phyloP scores from a whole-genome alignment of 495 filamentous ascomycete species.

The Amorphotheca resinae region DNA sequence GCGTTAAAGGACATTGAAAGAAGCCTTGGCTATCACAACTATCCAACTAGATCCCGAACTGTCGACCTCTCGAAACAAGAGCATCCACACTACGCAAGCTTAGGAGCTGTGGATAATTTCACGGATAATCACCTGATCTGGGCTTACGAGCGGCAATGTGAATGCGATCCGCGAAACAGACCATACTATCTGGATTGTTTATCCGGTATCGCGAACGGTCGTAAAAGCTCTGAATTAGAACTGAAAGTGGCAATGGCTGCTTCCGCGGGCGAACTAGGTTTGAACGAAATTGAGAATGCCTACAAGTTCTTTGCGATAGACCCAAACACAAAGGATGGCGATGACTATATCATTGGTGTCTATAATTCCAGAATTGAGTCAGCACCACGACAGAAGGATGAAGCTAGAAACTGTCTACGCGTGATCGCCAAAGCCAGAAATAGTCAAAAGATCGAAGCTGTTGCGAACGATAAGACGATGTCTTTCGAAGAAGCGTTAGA shows the following conservation, averaged over 20 bases:
- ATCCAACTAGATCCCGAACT: constrained; percentile 12
- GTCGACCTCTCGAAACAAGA: constrained; percentile 14
- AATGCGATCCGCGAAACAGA: constrained; percentile 16
- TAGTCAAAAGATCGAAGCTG: constrained; percentile 16
- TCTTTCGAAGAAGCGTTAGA: constrained; percentile 18
- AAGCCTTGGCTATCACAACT: constrained; percentile 18
- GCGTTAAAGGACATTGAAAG: constrained; percentile 16
- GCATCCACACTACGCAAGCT: constrained; percentile 19
- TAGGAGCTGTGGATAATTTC: constrained; percentile 18
- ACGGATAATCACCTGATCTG: constrained; percentile 17
- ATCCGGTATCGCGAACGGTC: constrained; percentile 15
- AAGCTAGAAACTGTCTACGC: constrained; percentile 15
- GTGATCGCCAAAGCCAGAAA: constrained; percentile 18
- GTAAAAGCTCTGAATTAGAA: constrained; percentile 16
- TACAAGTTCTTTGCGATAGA: constrained; percentile 18
- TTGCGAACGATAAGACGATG: constrained; percentile 20
- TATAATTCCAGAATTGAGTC: constrained; percentile 21
- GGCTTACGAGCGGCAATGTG: constrained; percentile 20
- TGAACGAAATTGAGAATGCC: constrained; percentile 18
- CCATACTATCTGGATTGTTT: constrained; percentile 23
- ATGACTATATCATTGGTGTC: constrained; percentile 21
- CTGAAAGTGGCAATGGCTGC: constrained; percentile 16
- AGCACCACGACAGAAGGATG: constrained; percentile 21
- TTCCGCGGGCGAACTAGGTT: constrained; percentile 16
- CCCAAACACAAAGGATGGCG: constrained; percentile 15